These are phyloP conservation scores for Gyrodon lividus DNA, from an alignment of 768 basidiomycete species.

Conservation along the genomic window DNA sequence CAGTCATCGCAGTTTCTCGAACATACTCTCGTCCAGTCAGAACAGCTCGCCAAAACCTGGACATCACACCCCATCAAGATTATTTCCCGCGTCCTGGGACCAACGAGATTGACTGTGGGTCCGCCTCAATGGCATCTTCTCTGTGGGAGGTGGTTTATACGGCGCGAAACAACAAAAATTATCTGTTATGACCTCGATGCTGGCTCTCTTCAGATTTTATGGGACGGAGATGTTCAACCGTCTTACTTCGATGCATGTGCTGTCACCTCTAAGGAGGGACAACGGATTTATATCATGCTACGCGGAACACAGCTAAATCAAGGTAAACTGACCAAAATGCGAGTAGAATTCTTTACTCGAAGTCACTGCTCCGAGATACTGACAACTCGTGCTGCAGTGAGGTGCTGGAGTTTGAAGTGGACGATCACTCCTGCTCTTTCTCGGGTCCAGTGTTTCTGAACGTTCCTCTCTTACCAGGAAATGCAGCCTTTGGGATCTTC, in stretches of 20 bases:
- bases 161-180: not conserved
- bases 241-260: conserved; percentile 1
- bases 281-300: no score
- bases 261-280: not conserved
- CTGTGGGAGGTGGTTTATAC: not conserved
- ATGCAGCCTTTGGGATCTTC: no score
- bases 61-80: not conserved
- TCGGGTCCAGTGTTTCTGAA: no score
- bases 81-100: not conserved
- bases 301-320: no score
- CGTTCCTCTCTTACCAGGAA: not conserved
- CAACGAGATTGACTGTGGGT: not conserved
- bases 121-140: not conserved
- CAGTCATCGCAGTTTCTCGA: not conserved
- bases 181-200: not conserved
- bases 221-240: not conserved
- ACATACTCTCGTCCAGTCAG: not conserved
- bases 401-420: no score
- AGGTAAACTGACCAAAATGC: no score
- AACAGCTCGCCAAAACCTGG: not conserved
- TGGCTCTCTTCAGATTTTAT: conserved; percentile 1
- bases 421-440: no score
- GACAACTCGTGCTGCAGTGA: no score
- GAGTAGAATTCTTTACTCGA: no score
- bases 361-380: no score